phyloP scores from a whole-genome alignment of 2,329 filamentous ascomycete species.

The Purpureocillium takamizusanense region DNA sequence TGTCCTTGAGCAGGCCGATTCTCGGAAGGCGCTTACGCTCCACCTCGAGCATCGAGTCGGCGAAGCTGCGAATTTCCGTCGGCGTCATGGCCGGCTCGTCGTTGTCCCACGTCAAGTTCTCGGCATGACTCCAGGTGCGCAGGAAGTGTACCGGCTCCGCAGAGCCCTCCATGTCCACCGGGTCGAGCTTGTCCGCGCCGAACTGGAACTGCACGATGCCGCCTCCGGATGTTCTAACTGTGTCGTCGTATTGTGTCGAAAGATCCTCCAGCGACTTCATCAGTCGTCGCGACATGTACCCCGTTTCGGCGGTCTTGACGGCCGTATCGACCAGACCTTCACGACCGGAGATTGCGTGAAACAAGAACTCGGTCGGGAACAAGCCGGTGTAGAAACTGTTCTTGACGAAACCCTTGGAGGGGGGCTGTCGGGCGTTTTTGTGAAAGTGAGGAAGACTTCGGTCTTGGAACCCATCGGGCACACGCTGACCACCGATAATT shows the following conservation, averaged over 20 bases:
- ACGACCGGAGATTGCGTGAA: slow-evolving; percentile 96
- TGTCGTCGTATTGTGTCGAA: slow-evolving; percentile 88
- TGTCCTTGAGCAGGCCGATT: slow-evolving; percentile 49
- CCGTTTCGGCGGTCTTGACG: slow-evolving; percentile 97
- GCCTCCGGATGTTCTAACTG: slow-evolving; percentile 81
- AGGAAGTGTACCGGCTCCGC: slow-evolving; percentile 89
- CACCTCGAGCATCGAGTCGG: slow-evolving; percentile 55
- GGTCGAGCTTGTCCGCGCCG: slow-evolving; percentile 90
- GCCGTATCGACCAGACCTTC: slow-evolving; percentile 98
- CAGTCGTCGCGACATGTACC: slow-evolving; percentile 94
- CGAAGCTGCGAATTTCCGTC: slow-evolving; percentile 61
- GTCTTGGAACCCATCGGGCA: slow-evolving; percentile 93
- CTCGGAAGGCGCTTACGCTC: slow-evolving; percentile 58
- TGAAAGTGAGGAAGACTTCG: slow-evolving; percentile 90
- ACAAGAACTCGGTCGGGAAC: slow-evolving; percentile 85
- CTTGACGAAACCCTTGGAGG: slow-evolving; percentile 90
- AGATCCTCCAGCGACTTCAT: slow-evolving; percentile 98
- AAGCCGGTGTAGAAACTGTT: slow-evolving; percentile 97
- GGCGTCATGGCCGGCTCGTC: slow-evolving; percentile 64
- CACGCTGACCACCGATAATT: slow-evolving; percentile 89
- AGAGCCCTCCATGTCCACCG: slow-evolving; percentile 93
- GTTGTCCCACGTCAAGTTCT: slow-evolving; percentile 72
- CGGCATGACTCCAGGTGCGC: slow-evolving; percentile 76
- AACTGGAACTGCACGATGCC: slow-evolving; percentile 95
- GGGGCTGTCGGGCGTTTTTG: slow-evolving; percentile 85